Conservation (phyloP, 495 filamentous ascomycete genomes). For the Penicillium silybi region DNA sequence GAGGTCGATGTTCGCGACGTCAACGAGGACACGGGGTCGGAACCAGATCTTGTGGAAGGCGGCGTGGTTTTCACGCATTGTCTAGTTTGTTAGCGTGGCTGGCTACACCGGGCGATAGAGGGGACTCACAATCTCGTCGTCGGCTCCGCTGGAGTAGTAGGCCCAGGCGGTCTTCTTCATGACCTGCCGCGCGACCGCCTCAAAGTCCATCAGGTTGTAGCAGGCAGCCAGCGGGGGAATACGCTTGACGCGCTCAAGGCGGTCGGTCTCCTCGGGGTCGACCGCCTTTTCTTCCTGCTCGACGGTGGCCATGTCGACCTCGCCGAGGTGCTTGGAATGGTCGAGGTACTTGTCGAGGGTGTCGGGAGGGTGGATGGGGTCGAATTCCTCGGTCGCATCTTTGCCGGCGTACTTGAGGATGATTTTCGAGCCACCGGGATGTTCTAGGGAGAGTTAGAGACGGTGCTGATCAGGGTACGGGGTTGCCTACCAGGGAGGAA, state of each 20-base stretch:
- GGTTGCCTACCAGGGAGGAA: constrained; percentile 61
- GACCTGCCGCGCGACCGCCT: constrained; percentile 76
- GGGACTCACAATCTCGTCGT: constrained; percentile 88
- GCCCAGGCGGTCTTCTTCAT: constrained; percentile 97
- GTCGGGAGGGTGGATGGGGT: constrained; percentile 91
- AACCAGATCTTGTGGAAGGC: constrained; percentile 99
- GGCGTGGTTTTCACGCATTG: constrained; percentile 91
- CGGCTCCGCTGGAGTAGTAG: constrained; percentile 92
- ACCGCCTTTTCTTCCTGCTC: constrained; percentile 62
- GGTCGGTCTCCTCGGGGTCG: constrained; percentile 72
- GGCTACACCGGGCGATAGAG: neutral
- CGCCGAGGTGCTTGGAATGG: constrained; percentile 81
- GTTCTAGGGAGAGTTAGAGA: constrained; percentile 44
- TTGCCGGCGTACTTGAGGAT: constrained; percentile 79
- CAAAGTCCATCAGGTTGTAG: constrained; percentile 94
- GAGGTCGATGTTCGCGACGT: constrained; percentile 83
- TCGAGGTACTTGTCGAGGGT: constrained; percentile 72
- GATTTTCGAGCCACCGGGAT: constrained; percentile 81
- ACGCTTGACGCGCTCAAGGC: constrained; percentile 66
- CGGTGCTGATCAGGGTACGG: neutral
- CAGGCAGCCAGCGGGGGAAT: constrained; percentile 87
- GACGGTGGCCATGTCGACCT: constrained; percentile 86
- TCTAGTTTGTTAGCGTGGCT: constrained; percentile 45
- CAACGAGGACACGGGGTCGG: constrained; percentile 75
- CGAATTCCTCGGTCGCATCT: constrained; percentile 85